These are phyloP conservation scores for Cytospora piceicola DNA, from an alignment of 2,329 filamentous ascomycete species.

Conservation along the genomic window DNA sequence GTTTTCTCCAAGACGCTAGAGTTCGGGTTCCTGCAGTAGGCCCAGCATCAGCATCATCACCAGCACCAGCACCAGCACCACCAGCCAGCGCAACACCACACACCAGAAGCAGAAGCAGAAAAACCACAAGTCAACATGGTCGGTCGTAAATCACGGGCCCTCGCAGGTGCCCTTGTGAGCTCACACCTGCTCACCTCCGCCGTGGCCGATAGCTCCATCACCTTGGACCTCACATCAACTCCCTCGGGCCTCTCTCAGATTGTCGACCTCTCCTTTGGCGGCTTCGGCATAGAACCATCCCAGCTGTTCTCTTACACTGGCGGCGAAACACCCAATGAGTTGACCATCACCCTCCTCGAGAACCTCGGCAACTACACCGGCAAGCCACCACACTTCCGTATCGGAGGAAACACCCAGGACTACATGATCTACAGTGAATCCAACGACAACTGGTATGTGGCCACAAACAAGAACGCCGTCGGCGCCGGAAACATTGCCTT, in stretches of 20 bases:
- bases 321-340: constrained; percentile 43
- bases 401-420: constrained; percentile 56
- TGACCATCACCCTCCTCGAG: constrained; percentile 52
- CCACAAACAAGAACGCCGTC: constrained; percentile 43
- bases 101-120: constrained; percentile 7
- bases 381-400: constrained; percentile 50
- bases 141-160: constrained; percentile 17
- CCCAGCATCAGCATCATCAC: constrained; percentile 2
- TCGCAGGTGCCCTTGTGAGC: constrained; percentile 20
- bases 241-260: constrained; percentile 21
- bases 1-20: not conserved
- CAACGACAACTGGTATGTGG: constrained; percentile 43
- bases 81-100: not conserved
- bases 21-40: constrained; percentile 23
- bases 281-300: constrained; percentile 56
- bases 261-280: constrained; percentile 50
- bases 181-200: constrained; percentile 23
- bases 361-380: constrained; percentile 54
- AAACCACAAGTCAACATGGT: constrained; percentile 19
- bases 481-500: constrained; percentile 46
- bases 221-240: constrained; percentile 15
- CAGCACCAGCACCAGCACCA: not conserved
- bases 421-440: constrained; percentile 50
- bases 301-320: constrained; percentile 57
- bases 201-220: constrained; percentile 20